Conservation (phyloP, 139 green algal genomes). For the Tetraselmis striata region DNA sequence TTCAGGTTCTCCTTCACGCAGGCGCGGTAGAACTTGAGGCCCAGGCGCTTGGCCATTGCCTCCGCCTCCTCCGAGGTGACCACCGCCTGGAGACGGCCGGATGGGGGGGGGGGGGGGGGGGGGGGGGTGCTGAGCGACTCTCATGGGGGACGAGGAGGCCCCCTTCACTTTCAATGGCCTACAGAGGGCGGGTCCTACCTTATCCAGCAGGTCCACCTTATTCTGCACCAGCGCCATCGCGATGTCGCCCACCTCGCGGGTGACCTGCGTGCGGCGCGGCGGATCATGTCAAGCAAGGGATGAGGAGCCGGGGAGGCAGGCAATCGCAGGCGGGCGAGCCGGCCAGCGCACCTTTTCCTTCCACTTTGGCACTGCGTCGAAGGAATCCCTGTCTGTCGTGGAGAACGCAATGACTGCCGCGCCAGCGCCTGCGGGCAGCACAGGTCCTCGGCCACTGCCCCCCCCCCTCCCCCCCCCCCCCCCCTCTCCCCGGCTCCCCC, state of each 20-base stretch:
- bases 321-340: too few relatives aligned
- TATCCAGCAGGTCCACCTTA: slow-evolving; percentile 63
- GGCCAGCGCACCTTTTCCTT: slow-evolving; percentile 55
- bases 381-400: slow-evolving; percentile 58
- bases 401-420: slow-evolving; percentile 67
- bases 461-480: too few relatives aligned
- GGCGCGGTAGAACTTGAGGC: slow-evolving; percentile 59
- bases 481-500: too few relatives aligned
- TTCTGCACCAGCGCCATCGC: slow-evolving; percentile 68
- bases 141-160: too few relatives aligned
- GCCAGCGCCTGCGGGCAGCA: slow-evolving; percentile 36
- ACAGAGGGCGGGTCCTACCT: too few relatives aligned
- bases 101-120: too few relatives aligned
- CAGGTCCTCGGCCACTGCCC: too few relatives aligned
- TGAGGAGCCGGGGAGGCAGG: too few relatives aligned
- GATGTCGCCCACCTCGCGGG: slow-evolving; percentile 49
- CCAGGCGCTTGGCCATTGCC: slow-evolving; percentile 42
- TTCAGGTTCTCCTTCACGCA: slow-evolving; percentile 76
- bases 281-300: not conserved
- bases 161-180: too few relatives aligned
- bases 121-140: not conserved
- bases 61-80: slow-evolving; percentile 53
- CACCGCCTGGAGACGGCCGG: slow-evolving; percentile 20
- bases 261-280: not conserved
- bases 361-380: slow-evolving; percentile 58